Evolutionary conservation across 495 filamentous ascomycete genomes (phyloP).

Genomic region (Tetracladium marchalianum): DNA sequence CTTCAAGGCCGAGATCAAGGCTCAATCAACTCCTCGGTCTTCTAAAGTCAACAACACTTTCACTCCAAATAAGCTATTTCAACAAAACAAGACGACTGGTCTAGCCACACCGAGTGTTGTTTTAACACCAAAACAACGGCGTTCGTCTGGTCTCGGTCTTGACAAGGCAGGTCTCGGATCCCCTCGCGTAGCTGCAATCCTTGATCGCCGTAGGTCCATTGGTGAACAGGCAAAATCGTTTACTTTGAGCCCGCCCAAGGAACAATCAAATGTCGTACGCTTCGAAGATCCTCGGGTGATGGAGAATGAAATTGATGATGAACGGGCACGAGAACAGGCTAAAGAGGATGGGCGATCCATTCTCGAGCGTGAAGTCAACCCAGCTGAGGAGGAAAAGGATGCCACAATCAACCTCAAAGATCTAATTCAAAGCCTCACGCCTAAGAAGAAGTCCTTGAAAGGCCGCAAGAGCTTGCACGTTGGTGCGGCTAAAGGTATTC

Average conservation of each 20-base stretch:
- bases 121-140: conserved; percentile 49
- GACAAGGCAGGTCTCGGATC: conserved; percentile 71
- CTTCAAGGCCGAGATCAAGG: conserved; percentile 36
- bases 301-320: conserved; percentile 58
- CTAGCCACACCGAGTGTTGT: conserved; percentile 52
- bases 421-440: conserved; percentile 68
- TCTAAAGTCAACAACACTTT: conserved; percentile 3
- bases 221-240: conserved; percentile 56
- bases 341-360: conserved; percentile 49
- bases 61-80: conserved; percentile 39
- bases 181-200: conserved; percentile 60
- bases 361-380: conserved; percentile 36
- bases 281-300: conserved; percentile 56
- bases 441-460: conserved; percentile 59
- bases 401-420: conserved; percentile 56
- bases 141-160: conserved; percentile 64
- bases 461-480: conserved; percentile 69
- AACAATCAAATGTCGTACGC: conserved; percentile 31
- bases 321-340: conserved; percentile 53
- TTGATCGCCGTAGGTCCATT: conserved; percentile 65
- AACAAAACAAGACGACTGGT: conserved; percentile 45
- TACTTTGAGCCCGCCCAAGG: conserved; percentile 35
- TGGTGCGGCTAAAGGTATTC: conserved; percentile 61
- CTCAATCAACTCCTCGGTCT: conserved; percentile 13
- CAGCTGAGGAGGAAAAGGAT: conserved; percentile 43